phyloP scores from a whole-genome alignment of 2,329 filamentous ascomycete species.

The Drechmeria coniospora region DNA sequence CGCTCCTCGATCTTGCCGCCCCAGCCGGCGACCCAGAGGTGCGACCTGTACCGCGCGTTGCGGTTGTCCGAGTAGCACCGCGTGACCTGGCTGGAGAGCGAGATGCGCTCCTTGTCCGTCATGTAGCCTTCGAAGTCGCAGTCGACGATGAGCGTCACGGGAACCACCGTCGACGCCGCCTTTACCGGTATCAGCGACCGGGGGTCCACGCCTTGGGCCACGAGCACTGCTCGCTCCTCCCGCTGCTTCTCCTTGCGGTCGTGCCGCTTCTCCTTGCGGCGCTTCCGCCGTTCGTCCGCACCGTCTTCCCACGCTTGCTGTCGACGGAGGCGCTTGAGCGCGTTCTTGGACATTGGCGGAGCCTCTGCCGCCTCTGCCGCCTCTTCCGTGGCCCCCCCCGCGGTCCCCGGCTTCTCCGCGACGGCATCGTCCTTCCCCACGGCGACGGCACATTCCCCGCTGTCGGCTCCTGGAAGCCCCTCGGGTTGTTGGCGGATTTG shows the following conservation, averaged over 20 bases:
- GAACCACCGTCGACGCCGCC: slow-evolving; percentile 38
- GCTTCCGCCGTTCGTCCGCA: slow-evolving; percentile 39
- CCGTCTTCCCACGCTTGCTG: slow-evolving; percentile 62
- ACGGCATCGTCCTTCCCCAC: too few species aligned
- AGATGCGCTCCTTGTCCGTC: slow-evolving; percentile 72
- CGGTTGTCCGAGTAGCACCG: slow-evolving; percentile 81
- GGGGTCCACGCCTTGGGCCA: slow-evolving; percentile 31
- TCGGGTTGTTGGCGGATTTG: too few species aligned
- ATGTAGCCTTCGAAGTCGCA: slow-evolving; percentile 87
- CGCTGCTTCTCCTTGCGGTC: slow-evolving; percentile 31
- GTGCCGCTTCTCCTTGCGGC: slow-evolving; percentile 39
- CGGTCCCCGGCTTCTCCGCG: too few species aligned
- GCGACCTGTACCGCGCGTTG: slow-evolving; percentile 47
- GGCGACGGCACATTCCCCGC: too few species aligned
- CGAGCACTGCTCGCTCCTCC: slow-evolving; percentile 31
- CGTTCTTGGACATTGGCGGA: slow-evolving; percentile 59
- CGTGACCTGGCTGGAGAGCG: slow-evolving; percentile 69
- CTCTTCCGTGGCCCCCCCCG: too few species aligned
- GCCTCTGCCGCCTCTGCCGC: slow-evolving; percentile 3
- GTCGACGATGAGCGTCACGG: slow-evolving; percentile 72
- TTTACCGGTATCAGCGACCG: slow-evolving; percentile 17
- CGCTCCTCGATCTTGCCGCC: slow-evolving; percentile 58
- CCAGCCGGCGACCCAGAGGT: slow-evolving; percentile 68
- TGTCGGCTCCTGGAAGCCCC: too few species aligned
- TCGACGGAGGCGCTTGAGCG: slow-evolving; percentile 63